Base-by-base conservation (phyloP, 106 monocot species). In the Ottelia alismoides region DNA sequence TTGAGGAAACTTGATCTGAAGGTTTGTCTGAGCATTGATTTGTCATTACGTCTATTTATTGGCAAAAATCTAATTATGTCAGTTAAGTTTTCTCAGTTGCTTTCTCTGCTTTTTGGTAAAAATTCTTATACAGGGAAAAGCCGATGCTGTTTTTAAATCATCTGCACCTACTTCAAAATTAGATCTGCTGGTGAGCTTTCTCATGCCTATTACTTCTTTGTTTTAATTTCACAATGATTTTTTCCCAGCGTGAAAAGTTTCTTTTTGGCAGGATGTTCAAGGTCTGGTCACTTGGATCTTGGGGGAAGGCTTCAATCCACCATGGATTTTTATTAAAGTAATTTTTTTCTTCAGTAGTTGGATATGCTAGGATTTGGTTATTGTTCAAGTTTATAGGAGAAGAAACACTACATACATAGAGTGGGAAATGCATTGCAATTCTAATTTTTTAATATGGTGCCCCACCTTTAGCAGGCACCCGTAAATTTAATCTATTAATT, bases 311-410 rank as follows among this genome's bases (percentile, higher is more conserved):
- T 18, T 76, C 52, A 78, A 76, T 78, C 96, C 96, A 52, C 77
- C 96, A 35, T 96, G 96, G 96, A 56, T 81, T 67, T 96, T 96
- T 70, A 66, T 96, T 54, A 89, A 81, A 60, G 96, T 96, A 75
- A 27, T 27, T 21, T n/a, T n/a, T n/a, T n/a, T n/a, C n/a, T n/a
- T n/a, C n/a, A n/a, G n/a, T n/a, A n/a, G n/a, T n/a, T n/a, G n/a
- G n/a, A n/a, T n/a, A n/a, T n/a, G n/a, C n/a, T n/a, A n/a, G n/a
- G n/a, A n/a, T n/a, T n/a, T n/a, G 22, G 52, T 1, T 31, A 18
- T 57, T 22, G 12, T 19, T 21, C 30, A 19, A 29, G 17, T 40
- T 44, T 21, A 21, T 7, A 53, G 1, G 22, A 43, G 16, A 43
- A 43, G 16, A 43, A 7, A 43, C 6, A 16, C 40, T 43, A 43